These are phyloP conservation scores for Barnettozyma pratensis DNA, from an alignment of 805 yeast species.

Conservation along the genomic window DNA sequence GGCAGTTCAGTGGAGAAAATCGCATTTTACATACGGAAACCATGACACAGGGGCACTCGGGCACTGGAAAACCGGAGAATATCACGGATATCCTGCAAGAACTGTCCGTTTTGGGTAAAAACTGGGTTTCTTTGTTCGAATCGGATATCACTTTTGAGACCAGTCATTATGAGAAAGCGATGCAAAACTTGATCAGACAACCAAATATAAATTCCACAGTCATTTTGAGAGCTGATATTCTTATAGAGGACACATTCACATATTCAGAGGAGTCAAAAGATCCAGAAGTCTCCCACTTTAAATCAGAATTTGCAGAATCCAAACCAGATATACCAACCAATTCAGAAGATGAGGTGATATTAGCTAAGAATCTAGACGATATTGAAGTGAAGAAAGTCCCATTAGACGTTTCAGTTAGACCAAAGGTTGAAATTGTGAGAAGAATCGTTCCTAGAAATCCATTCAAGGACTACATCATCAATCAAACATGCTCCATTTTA, in stretches of 20 bases:
- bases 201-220: conserved; percentile 93
- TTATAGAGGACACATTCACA: conserved; percentile 44
- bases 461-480: conserved; percentile 71
- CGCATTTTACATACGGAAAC: conserved; percentile 3
- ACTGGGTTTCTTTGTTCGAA: conserved; percentile 60
- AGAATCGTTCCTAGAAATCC: conserved; percentile 91
- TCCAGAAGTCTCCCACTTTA: conserved; percentile 14
- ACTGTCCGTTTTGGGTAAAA: conserved; percentile 46
- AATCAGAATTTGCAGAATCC: conserved; percentile 22
- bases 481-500: conserved; percentile 72
- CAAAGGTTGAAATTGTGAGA: conserved; percentile 58
- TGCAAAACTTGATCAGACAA: conserved; percentile 71
- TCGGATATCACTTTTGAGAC: conserved; percentile 42
- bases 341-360: conserved; percentile 18
- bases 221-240: conserved; percentile 80
- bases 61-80: not conserved
- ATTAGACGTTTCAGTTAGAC: conserved; percentile 25
- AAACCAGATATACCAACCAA: conserved; percentile 30
- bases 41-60: not conserved
- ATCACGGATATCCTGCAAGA: conserved; percentile 34
- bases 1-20: no score
- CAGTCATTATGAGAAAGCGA: conserved; percentile 65
- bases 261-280: conserved; percentile 24
- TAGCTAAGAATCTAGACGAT: conserved; percentile 36
- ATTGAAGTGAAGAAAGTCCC: conserved; percentile 31